Evolutionary conservation across 2,329 filamentous ascomycete species (phyloP).

Genomic region (Incumbomyces lentus): DNA sequence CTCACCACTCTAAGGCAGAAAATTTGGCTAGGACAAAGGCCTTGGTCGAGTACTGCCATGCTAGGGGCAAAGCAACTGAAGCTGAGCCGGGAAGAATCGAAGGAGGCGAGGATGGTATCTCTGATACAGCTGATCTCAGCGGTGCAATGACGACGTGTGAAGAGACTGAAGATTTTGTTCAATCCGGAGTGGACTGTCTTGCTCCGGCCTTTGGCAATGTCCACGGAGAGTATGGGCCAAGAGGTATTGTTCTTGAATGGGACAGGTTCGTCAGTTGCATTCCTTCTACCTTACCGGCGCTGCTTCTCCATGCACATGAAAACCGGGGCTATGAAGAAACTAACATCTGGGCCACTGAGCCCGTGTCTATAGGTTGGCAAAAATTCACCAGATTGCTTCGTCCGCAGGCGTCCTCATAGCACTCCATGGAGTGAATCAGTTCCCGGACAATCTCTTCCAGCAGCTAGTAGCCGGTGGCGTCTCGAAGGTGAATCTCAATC

Average conservation of each 20-base stretch:
- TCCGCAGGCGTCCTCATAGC: too few relatives aligned
- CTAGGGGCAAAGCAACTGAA: slow-evolving; percentile 24
- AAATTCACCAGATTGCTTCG: too few relatives aligned
- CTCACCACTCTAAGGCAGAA: slow-evolving; percentile 25
- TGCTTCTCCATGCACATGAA: too few relatives aligned
- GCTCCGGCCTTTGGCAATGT: slow-evolving; percentile 25
- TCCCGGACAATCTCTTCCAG: too few relatives aligned
- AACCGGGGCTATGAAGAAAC: too few relatives aligned
- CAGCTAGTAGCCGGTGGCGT: too few relatives aligned
- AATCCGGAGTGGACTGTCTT: slow-evolving; percentile 24
- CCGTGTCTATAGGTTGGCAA: too few relatives aligned
- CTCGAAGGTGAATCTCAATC: too few relatives aligned
- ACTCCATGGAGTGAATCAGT: too few relatives aligned
- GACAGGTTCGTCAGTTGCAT: too few relatives aligned
- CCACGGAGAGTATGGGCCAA: slow-evolving; percentile 25
- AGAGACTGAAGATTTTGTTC: slow-evolving; percentile 43
- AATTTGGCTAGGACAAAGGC: slow-evolving; percentile 24
- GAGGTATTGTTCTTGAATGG: slow-evolving; percentile 18
- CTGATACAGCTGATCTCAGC: slow-evolving; percentile 22
- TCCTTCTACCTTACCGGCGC: too few relatives aligned
- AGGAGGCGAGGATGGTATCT: slow-evolving; percentile 26
- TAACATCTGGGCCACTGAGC: too few relatives aligned
- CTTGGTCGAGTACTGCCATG: slow-evolving; percentile 23
- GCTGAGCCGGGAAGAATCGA: slow-evolving; percentile 26
- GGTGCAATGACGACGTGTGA: slow-evolving; percentile 53